Percentiles rank a stretch among this genome's conserved stretches.
Evolutionary conservation across 192 early-diverging fungal species (phyloP).

Genomic region (Backusella psychrophila): DNA sequence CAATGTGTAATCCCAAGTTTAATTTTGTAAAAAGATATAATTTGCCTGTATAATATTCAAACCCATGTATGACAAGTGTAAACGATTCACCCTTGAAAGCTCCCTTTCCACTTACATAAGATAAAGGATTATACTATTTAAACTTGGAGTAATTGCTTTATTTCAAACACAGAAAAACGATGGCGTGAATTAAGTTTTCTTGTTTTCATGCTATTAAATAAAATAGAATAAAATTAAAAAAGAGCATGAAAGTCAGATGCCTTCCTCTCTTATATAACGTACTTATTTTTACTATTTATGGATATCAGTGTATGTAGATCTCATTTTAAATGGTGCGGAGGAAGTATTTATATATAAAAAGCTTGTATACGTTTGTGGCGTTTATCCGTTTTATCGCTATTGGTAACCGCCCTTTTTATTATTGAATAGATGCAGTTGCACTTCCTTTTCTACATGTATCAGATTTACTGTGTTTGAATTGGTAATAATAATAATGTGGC

Average conservation of each 20-base stretch:
- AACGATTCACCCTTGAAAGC: no score
- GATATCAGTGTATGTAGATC: not conserved
- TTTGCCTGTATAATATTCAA: no score
- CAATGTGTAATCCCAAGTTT: no score
- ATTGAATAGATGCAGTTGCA: not conserved
- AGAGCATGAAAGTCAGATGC: not conserved
- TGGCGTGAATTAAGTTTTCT: no score
- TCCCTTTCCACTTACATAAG: no score
- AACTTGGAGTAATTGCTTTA: no score
- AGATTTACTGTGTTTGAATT: not conserved
- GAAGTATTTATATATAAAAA: not conserved
- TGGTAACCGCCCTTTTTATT: not conserved
- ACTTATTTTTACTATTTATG: not conserved
- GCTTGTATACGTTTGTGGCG: not conserved
- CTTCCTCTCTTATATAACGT: not conserved
- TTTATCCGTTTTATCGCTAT: not conserved
- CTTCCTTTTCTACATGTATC: not conserved
- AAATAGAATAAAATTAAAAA: not conserved
- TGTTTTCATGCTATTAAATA: no score
- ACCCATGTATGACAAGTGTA: no score
- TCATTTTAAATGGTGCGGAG: not conserved
- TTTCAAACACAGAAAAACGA: no score
- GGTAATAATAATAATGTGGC: not conserved
- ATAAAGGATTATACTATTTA: no score
- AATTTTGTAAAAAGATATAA: no score